Evolutionary conservation across 306 rosid genomes (phyloP).

Genomic region (Clitoria ternatea): DNA sequence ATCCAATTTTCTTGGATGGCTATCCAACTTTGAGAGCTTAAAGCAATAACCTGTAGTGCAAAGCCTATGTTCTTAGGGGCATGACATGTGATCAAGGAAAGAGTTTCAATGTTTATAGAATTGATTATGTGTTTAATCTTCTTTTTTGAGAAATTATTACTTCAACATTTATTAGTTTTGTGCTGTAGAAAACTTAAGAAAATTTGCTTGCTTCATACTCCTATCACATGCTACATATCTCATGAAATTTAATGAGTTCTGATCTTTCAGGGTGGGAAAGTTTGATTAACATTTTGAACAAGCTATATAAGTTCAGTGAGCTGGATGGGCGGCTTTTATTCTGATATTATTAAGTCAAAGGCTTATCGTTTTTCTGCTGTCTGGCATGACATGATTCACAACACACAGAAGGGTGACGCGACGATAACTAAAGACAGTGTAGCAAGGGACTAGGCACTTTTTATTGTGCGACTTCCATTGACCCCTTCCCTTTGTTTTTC

Average conservation of each 20-base stretch:
- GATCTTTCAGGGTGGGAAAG: conserved; percentile 36
- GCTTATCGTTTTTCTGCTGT: conserved; percentile 24
- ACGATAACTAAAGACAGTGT: conserved; percentile 21
- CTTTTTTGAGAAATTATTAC: not conserved
- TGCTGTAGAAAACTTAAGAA: not conserved
- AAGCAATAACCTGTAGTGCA: not conserved
- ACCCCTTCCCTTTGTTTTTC: not conserved
- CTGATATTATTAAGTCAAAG: conserved; percentile 21
- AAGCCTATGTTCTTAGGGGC: not conserved
- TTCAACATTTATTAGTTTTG: not conserved
- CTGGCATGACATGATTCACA: conserved; percentile 25
- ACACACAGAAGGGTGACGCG: conserved; percentile 16
- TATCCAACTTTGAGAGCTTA: not conserved
- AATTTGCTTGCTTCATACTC: not conserved
- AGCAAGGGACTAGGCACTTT: conserved; percentile 19
- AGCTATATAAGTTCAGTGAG: not conserved
- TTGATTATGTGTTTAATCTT: not conserved
- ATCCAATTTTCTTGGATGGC: not conserved
- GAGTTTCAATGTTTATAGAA: not conserved
- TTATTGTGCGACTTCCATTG: conserved; percentile 22
- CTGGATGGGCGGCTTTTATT: conserved; percentile 19
- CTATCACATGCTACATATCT: not conserved
- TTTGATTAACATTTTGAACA: conserved; percentile 6
- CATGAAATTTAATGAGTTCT: not conserved
- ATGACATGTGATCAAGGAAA: not conserved